These are phyloP conservation scores for Cordyceps cicadae DNA, from an alignment of 2,329 filamentous ascomycete species.

Conservation along the genomic window DNA sequence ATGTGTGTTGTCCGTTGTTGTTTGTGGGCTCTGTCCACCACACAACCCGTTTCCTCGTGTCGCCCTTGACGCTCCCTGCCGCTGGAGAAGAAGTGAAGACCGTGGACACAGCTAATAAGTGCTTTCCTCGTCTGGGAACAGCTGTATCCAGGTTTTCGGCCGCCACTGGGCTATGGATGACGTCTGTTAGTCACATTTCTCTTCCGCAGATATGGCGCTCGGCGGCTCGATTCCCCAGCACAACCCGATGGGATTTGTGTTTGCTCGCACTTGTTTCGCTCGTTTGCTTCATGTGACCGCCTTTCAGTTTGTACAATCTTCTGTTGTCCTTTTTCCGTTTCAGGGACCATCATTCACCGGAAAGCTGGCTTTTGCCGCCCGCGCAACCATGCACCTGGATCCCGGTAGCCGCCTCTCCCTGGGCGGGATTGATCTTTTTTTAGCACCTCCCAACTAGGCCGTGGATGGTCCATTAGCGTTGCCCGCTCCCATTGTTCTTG, in stretches of 20 bases:
- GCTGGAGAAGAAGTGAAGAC: background rate
- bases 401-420: background rate
- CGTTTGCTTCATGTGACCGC: background rate
- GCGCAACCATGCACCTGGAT: background rate
- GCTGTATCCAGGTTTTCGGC: background rate
- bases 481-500: background rate
- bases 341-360: background rate
- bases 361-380: background rate
- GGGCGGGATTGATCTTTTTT: conserved; percentile 4
- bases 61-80: background rate
- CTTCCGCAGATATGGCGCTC: background rate
- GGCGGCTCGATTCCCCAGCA: background rate
- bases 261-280: background rate
- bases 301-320: too few species aligned
- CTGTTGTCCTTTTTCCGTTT: background rate
- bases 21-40: background rate
- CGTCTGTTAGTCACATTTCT: background rate
- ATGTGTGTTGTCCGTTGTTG: background rate
- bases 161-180: background rate
- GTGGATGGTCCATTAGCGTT: background rate
- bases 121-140: background rate
- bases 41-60: background rate
- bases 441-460: background rate
- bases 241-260: background rate
- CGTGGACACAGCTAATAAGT: background rate